These are phyloP conservation scores for Corylus avellana DNA, from an alignment of 306 rosid species.

Conservation along the genomic window DNA sequence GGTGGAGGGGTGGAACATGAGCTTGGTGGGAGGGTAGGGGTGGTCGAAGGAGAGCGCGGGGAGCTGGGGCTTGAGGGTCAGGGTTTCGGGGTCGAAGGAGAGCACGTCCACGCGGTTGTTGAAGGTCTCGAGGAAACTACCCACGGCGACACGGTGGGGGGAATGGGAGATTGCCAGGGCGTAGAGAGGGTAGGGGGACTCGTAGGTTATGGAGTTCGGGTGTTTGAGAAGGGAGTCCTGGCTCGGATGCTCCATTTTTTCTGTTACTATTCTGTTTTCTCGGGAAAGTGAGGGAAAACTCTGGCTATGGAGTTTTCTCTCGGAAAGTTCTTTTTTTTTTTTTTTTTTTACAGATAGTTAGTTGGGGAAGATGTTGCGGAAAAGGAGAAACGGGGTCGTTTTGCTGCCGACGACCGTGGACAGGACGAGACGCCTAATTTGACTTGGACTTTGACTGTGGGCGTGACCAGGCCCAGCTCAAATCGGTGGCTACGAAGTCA, in stretches of 20 bases:
- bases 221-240: constrained; percentile 69
- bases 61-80: constrained; percentile 38
- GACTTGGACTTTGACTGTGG: background rate
- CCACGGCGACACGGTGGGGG: constrained; percentile 67
- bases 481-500: background rate
- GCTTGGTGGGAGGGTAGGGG: constrained; percentile 95
- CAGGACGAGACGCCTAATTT: background rate
- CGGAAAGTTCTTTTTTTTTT: no score
- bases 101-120: constrained; percentile 81
- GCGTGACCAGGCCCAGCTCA: background rate
- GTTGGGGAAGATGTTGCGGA: background rate
- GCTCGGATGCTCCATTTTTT: constrained; percentile 58
- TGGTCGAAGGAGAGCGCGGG: constrained; percentile 91
- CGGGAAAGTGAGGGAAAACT: constrained; percentile 2
- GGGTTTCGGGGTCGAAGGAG: constrained; percentile 74
- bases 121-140: constrained; percentile 84
- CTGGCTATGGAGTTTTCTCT: background rate
- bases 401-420: background rate
- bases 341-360: background rate
- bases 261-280: background rate
- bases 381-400: background rate
- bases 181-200: constrained; percentile 77
- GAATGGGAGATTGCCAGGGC: constrained; percentile 68
- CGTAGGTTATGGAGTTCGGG: constrained; percentile 63
- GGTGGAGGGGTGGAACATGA: constrained; percentile 80